Evolutionary conservation across 805 yeast species (phyloP), one percentile per base, ranked within the genome.

Genomic region (Lipomyces yamadae): DNA sequence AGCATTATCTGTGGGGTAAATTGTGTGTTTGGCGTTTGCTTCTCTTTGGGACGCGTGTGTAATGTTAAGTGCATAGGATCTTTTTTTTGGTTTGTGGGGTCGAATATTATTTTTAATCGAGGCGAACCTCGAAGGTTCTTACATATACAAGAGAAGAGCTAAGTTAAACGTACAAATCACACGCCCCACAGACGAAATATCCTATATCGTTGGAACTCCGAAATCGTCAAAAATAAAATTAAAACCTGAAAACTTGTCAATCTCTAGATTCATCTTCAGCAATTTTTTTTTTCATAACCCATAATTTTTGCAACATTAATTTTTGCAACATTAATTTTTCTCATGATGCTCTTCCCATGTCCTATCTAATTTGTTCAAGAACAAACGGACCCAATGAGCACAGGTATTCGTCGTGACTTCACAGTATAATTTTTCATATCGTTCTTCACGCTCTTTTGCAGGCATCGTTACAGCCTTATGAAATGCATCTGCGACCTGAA

Each of bases 401-500:
- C 71, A 63, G 11, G 71, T 68, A 54, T 68, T 68, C 10, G 68
- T 67, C 52, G 58, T 61, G 11, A 68, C 71, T 35, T 68, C 71
- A 3, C 59, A 55, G 50, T 61, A 66, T 30, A 73, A 48, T 32
- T 62, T 63, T 24, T 81, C 76, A 95, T 97, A 92, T 57, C 91
- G 82, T 45, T 78, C 72, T 42, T 77, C 72, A 67, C 86, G 86
- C 68, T 89, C 94, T n/a, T 79, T 82, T 0, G 75, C 75, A 3
- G 82, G 64, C 92, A 92, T 87, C 15, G 84, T 85, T 53, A 95
- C 78, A n/a, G 91, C 91, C 7, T 73, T 64, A 68, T 85, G 81
- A 63, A 91, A 88, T 7, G 85, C 81, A n/a, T 84, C 81, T 0
- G 95, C 81, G 67, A 92, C 85, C 66, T 84, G 84, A 56, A 82